Conservation (phyloP, 148 eudicot species). For the Persicaria tinctoria region DNA sequence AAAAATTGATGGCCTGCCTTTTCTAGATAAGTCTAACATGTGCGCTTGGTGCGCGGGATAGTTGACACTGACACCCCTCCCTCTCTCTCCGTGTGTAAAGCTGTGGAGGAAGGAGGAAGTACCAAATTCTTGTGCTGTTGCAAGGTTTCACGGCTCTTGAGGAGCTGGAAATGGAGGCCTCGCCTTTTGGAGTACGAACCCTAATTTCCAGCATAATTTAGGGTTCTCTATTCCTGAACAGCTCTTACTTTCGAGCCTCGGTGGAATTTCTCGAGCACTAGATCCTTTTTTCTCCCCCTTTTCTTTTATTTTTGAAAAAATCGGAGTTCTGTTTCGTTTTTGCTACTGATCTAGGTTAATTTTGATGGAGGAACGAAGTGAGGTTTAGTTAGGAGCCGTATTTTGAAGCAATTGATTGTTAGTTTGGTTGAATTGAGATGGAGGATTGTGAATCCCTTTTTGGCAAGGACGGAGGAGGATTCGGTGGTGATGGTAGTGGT, state of each 20-base stretch:
- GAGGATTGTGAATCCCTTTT: slow-evolving; percentile 20
- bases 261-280: slow-evolving; percentile 35
- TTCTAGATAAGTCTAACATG: slow-evolving; percentile 12
- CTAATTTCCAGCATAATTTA: background rate
- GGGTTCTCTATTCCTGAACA: slow-evolving; percentile 13
- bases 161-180: background rate
- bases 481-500: slow-evolving; percentile 17
- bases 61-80: background rate
- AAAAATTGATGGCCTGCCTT: background rate
- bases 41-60: slow-evolving; percentile 11
- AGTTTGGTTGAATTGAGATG: slow-evolving; percentile 20
- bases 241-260: slow-evolving; percentile 6
- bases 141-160: slow-evolving; percentile 1
- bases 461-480: slow-evolving; percentile 25
- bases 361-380: background rate
- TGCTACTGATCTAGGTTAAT: background rate
- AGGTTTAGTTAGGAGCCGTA: background rate
- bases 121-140: slow-evolving; percentile 9
- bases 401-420: slow-evolving; percentile 1
- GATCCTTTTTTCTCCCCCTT: background rate
- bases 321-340: background rate
- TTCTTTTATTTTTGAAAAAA: slow-evolving; percentile 2
- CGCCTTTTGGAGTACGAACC: background rate
- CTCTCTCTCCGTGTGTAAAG: slow-evolving; percentile 2
- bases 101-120: slow-evolving; percentile 2